Evolutionary conservation across 257 asterid genomes (phyloP), one percentile per base, ranked within the genome.

Genomic region (Primulina eburnea): DNA sequence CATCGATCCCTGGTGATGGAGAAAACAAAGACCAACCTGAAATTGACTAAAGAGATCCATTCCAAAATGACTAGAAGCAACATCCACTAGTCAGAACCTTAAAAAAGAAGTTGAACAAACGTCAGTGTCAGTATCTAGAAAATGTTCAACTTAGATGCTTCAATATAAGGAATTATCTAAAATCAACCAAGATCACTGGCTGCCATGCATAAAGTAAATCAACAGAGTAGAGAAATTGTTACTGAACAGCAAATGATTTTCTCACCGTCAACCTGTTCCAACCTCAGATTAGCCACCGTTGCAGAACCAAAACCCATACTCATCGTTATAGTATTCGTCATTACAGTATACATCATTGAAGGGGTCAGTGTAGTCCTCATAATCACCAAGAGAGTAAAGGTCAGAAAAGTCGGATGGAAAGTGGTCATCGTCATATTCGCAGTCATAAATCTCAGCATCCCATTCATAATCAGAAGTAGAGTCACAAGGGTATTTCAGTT

Each of bases 401-500:
- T 66, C 76, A 32, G 78, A 72, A 59, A 28, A 56, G 35, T 67
- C 72, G 29, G 71, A 73, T 32, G 68, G 55, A 50, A 59, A 47
- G 59, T 56, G 12, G 11, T 20, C 10, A 1, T 38, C 80, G 57
- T 64, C 67, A 58, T 47, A 1, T 14, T 12, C 55, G 2, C 7
- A 47, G 55, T 12, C 34, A 62, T 18, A 58, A 58, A 7, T 72
- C 70, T 56, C 79, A 24, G 62, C n/a, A 38, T 57, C 63, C 68
- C 53, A 62, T 17, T 21, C 63, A 53, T 70, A 65, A 57, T 71
- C 87, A 24, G 24, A 75, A 28, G 65, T 24, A 12, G 79, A 67
- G 74, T 79, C 86, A 20, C 33, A 7, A 1, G 85, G 85, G 62
- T 16, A 53, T 68, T 68, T 75, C 67, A 81, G 38, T 53, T 18